A percentile compares a stretch with the other conserved stretches of the same genome.
Evolutionary conservation across 2,329 filamentous ascomycete genomes (phyloP).

Genomic region (Xylariaceae sp.): DNA sequence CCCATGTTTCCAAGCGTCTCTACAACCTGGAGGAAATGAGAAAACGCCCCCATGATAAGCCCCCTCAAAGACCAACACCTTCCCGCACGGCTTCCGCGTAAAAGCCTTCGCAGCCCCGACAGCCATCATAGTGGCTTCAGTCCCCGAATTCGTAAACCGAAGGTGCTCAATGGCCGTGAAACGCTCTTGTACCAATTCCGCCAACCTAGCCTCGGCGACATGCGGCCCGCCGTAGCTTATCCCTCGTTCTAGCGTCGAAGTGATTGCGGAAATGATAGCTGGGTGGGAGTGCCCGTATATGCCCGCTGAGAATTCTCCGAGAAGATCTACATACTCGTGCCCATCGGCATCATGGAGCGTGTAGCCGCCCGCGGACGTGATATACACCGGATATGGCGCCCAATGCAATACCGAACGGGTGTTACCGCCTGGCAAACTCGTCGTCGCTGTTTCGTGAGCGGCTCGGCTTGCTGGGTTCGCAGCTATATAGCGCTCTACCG

Average conservation of each 20-base stretch:
- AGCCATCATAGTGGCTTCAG: slow-evolving; percentile 19
- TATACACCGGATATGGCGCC: slow-evolving; percentile 43
- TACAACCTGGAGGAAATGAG: slow-evolving; percentile 13
- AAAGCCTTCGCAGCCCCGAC: slow-evolving; percentile 16
- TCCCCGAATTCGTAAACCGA: slow-evolving; percentile 21
- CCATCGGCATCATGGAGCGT: slow-evolving; percentile 42
- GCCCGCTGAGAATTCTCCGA: slow-evolving; percentile 63
- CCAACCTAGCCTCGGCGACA: slow-evolving; percentile 14
- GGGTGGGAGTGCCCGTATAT: slow-evolving; percentile 65
- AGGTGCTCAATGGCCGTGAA: slow-evolving; percentile 9
- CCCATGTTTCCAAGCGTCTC: not conserved
- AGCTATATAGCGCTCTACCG: slow-evolving; percentile 33
- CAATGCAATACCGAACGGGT: slow-evolving; percentile 33
- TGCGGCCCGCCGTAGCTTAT: slow-evolving; percentile 17
- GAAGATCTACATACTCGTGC: slow-evolving; percentile 55
- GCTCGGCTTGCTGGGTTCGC: slow-evolving; percentile 38
- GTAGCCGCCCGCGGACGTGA: slow-evolving; percentile 36
- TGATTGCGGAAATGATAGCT: slow-evolving; percentile 48
- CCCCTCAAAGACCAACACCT: slow-evolving; percentile 17
- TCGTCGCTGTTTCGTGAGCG: slow-evolving; percentile 38
- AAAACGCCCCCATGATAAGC: slow-evolving; percentile 17
- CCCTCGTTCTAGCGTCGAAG: slow-evolving; percentile 26
- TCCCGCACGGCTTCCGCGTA: slow-evolving; percentile 6
- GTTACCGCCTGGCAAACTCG: slow-evolving; percentile 30
- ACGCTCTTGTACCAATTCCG: slow-evolving; percentile 6